Evolutionary conservation across 352 stramenopile species (phyloP).

Genomic region (Phytophthora fragariae): DNA sequence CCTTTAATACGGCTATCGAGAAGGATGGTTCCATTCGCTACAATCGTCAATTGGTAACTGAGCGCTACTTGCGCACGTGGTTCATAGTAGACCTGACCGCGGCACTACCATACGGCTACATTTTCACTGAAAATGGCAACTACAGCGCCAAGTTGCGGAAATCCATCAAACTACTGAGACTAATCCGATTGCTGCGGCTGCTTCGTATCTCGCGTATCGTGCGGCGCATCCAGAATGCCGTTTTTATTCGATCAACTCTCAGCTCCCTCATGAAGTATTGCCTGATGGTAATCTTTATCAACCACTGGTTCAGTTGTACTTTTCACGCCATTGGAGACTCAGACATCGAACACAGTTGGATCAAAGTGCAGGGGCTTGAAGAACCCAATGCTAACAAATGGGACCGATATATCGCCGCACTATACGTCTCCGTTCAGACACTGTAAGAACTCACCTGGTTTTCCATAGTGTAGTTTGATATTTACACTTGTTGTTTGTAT

Average conservation of each 20-base stretch:
- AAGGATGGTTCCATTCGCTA: constrained; percentile 60
- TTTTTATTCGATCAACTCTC: constrained; percentile 79
- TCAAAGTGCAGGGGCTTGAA: constrained; percentile 47
- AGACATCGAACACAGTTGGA: constrained; percentile 51
- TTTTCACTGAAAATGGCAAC: constrained; percentile 32
- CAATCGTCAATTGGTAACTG: constrained; percentile 45
- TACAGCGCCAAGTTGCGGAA: constrained; percentile 47
- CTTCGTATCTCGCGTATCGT: constrained; percentile 79
- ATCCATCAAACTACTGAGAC: constrained; percentile 64
- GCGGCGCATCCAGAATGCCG: constrained; percentile 66
- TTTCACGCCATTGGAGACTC: constrained; percentile 61
- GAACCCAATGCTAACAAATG: constrained; percentile 44
- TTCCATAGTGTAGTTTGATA: neutral
- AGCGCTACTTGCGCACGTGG: constrained; percentile 55
- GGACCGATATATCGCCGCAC: constrained; percentile 70
- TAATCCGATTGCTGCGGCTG: constrained; percentile 67
- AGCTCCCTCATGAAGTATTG: constrained; percentile 72
- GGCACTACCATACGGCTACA: constrained; percentile 60
- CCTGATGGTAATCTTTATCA: constrained; percentile 74
- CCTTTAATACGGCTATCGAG: constrained; percentile 66
- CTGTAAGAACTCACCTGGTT: constrained; percentile 46
- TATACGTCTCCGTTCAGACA: constrained; percentile 81
- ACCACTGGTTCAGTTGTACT: constrained; percentile 77
- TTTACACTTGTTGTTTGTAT: neutral
- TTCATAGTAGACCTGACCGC: constrained; percentile 58